Percentiles rank a stretch among this genome's conserved stretches.
Evolutionary conservation across 805 yeast species (phyloP).

Genomic region (Kregervanrija delftensis): DNA sequence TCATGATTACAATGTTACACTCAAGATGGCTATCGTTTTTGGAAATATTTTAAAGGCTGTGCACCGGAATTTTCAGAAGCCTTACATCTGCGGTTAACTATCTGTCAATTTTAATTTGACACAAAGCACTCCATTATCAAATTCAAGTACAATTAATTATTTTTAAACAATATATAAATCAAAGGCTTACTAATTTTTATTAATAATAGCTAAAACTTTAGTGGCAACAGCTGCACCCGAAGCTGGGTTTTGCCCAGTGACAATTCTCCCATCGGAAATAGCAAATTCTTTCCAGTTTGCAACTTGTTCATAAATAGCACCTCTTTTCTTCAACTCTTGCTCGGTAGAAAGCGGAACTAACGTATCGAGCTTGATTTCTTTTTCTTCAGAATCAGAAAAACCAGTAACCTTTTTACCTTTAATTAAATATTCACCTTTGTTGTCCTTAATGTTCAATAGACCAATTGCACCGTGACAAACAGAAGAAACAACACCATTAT

Average conservation of each 20-base stretch:
- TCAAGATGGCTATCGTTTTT: too few relatives aligned
- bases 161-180: too few relatives aligned
- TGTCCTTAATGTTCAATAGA: conserved; percentile 36
- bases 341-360: not conserved
- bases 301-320: conserved; percentile 16
- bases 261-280: conserved; percentile 50
- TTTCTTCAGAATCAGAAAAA: conserved; percentile 51
- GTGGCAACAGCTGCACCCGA: conserved; percentile 4
- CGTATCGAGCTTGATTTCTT: conserved; percentile 22
- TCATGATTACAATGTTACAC: too few relatives aligned
- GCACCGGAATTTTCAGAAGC: too few relatives aligned
- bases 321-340: not conserved
- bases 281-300: conserved; percentile 42
- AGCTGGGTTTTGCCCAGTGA: conserved; percentile 57
- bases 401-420: conserved; percentile 54
- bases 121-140: too few relatives aligned
- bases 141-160: too few relatives aligned
- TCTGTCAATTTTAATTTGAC: too few relatives aligned
- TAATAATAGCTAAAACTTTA: conserved; percentile 1
- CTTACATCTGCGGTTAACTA: too few relatives aligned
- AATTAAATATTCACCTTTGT: conserved; percentile 37
- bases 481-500: conserved; percentile 54
- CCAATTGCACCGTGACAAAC: conserved; percentile 67
- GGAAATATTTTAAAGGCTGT: too few relatives aligned
- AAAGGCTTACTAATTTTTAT: not conserved